Conservation (phyloP, 2,329 filamentous ascomycete genomes). For the Phyllosticta citrichinensis region DNA sequence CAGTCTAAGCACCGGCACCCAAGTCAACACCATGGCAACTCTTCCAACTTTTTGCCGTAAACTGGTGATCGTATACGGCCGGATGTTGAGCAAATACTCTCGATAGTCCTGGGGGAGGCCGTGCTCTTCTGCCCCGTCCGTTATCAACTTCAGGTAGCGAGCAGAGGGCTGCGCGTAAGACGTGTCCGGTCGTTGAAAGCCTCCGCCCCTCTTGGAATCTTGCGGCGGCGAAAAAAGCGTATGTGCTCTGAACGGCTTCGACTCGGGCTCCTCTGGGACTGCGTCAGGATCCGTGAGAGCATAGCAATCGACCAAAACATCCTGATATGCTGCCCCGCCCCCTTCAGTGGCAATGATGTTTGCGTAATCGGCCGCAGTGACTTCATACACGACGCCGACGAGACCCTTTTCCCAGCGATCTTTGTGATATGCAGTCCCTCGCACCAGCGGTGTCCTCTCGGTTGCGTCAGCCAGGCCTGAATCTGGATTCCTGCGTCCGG, state of each 20-base stretch:
- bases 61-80: slow-evolving; percentile 61
- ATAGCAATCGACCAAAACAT: slow-evolving; percentile 71
- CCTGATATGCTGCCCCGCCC: slow-evolving; percentile 72
- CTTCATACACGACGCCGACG: slow-evolving; percentile 91
- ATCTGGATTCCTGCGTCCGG: slow-evolving; percentile 45
- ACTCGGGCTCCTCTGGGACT: slow-evolving; percentile 54
- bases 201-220: slow-evolving; percentile 20
- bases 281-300: slow-evolving; percentile 48
- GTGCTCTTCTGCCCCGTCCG: slow-evolving; percentile 69
- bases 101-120: slow-evolving; percentile 70
- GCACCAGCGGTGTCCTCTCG: slow-evolving; percentile 17
- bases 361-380: slow-evolving; percentile 70
- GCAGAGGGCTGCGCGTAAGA: slow-evolving; percentile 72
- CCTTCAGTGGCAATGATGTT: slow-evolving; percentile 87
- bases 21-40: slow-evolving; percentile 49
- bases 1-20: slow-evolving; percentile 48
- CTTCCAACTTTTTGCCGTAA: slow-evolving; percentile 56
- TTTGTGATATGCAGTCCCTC: slow-evolving; percentile 35
- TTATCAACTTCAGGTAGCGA: slow-evolving; percentile 74
- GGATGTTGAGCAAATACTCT: slow-evolving; percentile 57
- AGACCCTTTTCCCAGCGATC: slow-evolving; percentile 69
- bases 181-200: slow-evolving; percentile 51
- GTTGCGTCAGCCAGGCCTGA: slow-evolving; percentile 19
- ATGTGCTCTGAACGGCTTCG: slow-evolving; percentile 65
- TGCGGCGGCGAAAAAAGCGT: slow-evolving; percentile 63